phyloP scores from a whole-genome alignment of 371 early-diverging fungal genomes.

The Mortierella polycephala region DNA sequence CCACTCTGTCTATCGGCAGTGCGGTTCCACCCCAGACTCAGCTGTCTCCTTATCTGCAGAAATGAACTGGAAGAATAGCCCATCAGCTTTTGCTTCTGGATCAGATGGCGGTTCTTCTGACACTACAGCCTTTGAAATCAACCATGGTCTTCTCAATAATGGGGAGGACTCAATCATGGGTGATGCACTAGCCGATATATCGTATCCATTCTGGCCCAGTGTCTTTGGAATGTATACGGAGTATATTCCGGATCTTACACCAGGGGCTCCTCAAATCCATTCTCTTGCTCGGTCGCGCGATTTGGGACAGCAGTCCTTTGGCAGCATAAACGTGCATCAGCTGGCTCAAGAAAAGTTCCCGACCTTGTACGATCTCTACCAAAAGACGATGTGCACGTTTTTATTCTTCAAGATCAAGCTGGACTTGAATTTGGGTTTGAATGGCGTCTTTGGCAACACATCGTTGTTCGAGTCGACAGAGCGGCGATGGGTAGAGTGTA shows the following conservation, averaged over 20 bases:
- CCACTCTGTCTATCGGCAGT: slow-evolving; percentile 19
- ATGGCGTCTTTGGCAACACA: slow-evolving; percentile 48
- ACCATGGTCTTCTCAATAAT: slow-evolving; percentile 3
- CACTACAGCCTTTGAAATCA: neutral
- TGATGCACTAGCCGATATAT: slow-evolving; percentile 18
- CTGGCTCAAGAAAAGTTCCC: slow-evolving; percentile 46
- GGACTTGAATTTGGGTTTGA: slow-evolving; percentile 33
- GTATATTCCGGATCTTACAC: slow-evolving; percentile 28
- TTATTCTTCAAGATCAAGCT: slow-evolving; percentile 44
- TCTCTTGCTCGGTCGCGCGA: slow-evolving; percentile 32
- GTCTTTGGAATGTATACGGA: slow-evolving; percentile 50
- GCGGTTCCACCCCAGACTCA: slow-evolving; percentile 22
- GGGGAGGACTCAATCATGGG: slow-evolving; percentile 26
- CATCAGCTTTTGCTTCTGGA: slow-evolving; percentile 2
- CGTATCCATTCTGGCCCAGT: slow-evolving; percentile 47
- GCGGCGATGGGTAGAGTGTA: slow-evolving; percentile 67
- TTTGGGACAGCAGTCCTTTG: slow-evolving; percentile 28
- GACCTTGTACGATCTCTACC: slow-evolving; percentile 36
- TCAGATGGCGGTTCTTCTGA: slow-evolving; percentile 19
- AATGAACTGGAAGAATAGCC: slow-evolving; percentile 21
- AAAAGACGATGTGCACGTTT: slow-evolving; percentile 45
- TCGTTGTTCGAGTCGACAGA: slow-evolving; percentile 68
- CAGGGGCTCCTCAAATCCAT: slow-evolving; percentile 22
- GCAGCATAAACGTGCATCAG: slow-evolving; percentile 34
- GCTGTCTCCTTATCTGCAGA: slow-evolving; percentile 36